Percentiles rank a stretch among this genome's conserved stretches.
phyloP scores from a whole-genome alignment of 495 filamentous ascomycete genomes.

The Stereocaulon alpinum region DNA sequence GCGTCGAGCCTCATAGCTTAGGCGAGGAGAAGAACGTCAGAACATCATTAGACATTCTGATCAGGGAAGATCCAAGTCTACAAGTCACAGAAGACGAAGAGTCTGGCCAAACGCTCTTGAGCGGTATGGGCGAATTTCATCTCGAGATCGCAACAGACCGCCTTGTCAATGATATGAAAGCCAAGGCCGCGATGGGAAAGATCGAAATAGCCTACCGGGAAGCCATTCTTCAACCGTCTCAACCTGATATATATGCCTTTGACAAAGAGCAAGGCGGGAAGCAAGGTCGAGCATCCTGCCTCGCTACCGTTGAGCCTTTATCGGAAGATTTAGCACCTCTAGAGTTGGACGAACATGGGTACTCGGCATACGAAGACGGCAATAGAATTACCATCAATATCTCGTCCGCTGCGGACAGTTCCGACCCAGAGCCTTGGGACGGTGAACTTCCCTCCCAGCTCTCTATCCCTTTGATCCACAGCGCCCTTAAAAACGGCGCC shows the following conservation, averaged over 20 bases:
- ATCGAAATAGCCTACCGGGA: conserved; percentile 96
- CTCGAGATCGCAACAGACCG: conserved; percentile 88
- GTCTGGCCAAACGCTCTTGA: conserved; percentile 83
- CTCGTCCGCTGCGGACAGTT: conserved; percentile 26
- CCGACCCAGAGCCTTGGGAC: neutral
- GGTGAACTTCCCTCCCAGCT: conserved; percentile 49
- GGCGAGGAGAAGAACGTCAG: conserved; percentile 68
- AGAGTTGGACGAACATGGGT: conserved; percentile 10
- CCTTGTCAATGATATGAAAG: conserved; percentile 80
- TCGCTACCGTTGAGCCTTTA: conserved; percentile 53
- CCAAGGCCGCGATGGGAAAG: conserved; percentile 77
- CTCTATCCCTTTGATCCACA: conserved; percentile 44
- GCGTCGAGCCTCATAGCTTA: conserved; percentile 74
- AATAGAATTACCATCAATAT: conserved; percentile 53
- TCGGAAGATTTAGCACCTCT: conserved; percentile 29
- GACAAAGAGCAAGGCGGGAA: conserved; percentile 75
- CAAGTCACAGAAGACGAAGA: conserved; percentile 77
- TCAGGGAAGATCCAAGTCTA: conserved; percentile 92
- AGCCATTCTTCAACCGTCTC: conserved; percentile 46
- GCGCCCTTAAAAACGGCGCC: conserved; percentile 64
- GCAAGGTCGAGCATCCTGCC: conserved; percentile 64
- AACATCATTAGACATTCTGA: conserved; percentile 61
- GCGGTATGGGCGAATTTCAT: conserved; percentile 97
- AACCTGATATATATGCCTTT: conserved; percentile 49
- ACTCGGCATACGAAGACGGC: conserved; percentile 29